Percentiles rank a stretch among this genome's conserved stretches.
Conservation (phyloP, 2,329 filamentous ascomycete species). For the Acephala macrosclerotiorum region DNA sequence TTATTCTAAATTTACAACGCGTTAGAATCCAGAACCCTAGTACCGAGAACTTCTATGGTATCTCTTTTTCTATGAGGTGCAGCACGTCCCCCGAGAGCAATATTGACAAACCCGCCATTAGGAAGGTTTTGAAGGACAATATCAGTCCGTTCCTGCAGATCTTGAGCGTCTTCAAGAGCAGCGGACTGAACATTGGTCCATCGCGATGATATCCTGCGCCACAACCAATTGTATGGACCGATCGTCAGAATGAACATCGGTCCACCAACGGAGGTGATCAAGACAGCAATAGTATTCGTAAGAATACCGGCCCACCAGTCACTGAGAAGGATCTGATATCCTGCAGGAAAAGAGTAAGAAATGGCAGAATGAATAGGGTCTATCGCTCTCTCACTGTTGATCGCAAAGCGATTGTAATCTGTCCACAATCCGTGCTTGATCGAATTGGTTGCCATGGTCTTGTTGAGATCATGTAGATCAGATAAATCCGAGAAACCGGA, state of each 20-base stretch:
- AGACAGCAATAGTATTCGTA: slow-evolving; percentile 7
- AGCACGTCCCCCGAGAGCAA: background rate
- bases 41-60: background rate
- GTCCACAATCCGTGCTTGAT: slow-evolving; percentile 1
- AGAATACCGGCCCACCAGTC: background rate
- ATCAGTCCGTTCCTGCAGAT: background rate
- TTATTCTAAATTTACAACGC: too few species aligned
- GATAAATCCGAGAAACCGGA: too few species aligned
- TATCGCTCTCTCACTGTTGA: background rate
- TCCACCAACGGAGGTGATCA: slow-evolving; percentile 2
- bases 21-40: too few species aligned
- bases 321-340: slow-evolving; percentile 1
- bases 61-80: background rate
- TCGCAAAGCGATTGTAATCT: slow-evolving; percentile 3
- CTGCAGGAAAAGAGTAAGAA: background rate
- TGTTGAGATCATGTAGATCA: too few species aligned
- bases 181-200: background rate
- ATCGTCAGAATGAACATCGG: slow-evolving; percentile 7
- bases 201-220: background rate
- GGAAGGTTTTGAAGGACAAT: background rate
- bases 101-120: background rate
- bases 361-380: background rate
- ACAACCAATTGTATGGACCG: slow-evolving; percentile 4
- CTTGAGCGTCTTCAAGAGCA: background rate
- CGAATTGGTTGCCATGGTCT: slow-evolving; percentile 5